phyloP scores from a whole-genome alignment of 176 grass and related monocot species.

The Pontederia crassipes region DNA sequence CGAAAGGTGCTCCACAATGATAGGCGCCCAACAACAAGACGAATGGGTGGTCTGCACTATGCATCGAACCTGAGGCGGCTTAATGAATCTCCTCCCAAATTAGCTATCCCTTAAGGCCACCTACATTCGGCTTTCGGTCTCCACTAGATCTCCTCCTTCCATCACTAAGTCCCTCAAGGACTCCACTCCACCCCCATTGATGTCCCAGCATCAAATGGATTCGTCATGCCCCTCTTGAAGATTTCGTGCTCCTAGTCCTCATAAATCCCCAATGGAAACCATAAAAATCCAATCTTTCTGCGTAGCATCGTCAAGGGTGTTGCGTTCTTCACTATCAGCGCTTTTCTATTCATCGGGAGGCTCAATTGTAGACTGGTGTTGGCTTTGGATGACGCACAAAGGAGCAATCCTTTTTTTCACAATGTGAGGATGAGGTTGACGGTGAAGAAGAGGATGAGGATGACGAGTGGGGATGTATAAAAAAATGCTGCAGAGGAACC shows the following conservation, averaged over 20 bases:
- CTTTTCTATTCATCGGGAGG: constrained; percentile 12
- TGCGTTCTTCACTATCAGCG: constrained; percentile 6
- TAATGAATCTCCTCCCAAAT: background rate
- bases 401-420: constrained; percentile 12
- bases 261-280: background rate
- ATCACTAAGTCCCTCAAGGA: too few relatives aligned
- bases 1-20: too few relatives aligned
- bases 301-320: constrained; percentile 5
- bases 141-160: constrained; percentile 21
- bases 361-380: constrained; percentile 2
- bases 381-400: constrained; percentile 11
- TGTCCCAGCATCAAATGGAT: constrained; percentile 13
- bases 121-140: background rate
- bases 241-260: background rate
- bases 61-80: too few relatives aligned
- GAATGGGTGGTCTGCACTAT: too few relatives aligned
- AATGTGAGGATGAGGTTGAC: constrained; percentile 11
- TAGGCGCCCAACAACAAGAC: too few relatives aligned
- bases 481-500: constrained; percentile 39
- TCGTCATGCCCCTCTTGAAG: background rate
- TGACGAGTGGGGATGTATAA: constrained; percentile 43
- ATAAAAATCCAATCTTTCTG: background rate
- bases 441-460: constrained; percentile 1
- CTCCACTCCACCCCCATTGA: constrained; percentile 12
- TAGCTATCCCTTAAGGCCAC: background rate